Conservation (phyloP, 164 flowering plant genomes). For the Tinospora cordifolia region DNA sequence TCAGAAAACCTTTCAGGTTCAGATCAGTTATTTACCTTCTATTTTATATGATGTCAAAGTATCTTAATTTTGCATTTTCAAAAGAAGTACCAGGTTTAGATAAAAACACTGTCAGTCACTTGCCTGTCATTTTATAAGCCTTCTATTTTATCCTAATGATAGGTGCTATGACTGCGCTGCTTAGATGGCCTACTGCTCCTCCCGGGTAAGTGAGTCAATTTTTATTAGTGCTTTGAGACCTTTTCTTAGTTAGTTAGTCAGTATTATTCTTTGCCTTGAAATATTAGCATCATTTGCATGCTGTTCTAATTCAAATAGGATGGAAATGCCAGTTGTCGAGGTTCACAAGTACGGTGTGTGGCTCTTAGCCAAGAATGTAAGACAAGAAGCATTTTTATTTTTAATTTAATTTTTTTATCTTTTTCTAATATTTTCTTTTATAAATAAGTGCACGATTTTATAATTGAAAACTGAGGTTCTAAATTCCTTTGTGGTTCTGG, state of each 20-base stretch:
- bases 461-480: not conserved
- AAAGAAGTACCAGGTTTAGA: not conserved
- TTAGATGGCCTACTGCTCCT: conserved; percentile 95
- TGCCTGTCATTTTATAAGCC: not conserved
- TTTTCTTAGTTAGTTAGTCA: not conserved
- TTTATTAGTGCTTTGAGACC: not conserved
- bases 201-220: conserved; percentile 42
- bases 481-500: not conserved
- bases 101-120: not conserved
- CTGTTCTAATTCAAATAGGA: conserved; percentile 33
- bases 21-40: conserved; percentile 8
- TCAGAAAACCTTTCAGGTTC: conserved; percentile 61
- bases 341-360: conserved; percentile 71
- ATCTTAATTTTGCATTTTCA: not conserved
- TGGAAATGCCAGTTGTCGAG: conserved; percentile 97
- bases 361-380: conserved; percentile 88
- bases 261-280: not conserved
- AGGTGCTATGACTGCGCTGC: conserved; percentile 71
- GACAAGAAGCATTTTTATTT: conserved; percentile 2
- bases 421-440: not conserved
- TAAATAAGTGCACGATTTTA: not conserved
- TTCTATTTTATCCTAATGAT: not conserved
- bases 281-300: conserved; percentile 6
- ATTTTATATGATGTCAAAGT: conserved; percentile 5
- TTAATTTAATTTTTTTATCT: too few relatives aligned